Evolutionary conservation across 2,329 filamentous ascomycete genomes (phyloP), one percentile per base, ranked within the genome.

Genomic region (Myriosclerotinia duriaeana): DNA sequence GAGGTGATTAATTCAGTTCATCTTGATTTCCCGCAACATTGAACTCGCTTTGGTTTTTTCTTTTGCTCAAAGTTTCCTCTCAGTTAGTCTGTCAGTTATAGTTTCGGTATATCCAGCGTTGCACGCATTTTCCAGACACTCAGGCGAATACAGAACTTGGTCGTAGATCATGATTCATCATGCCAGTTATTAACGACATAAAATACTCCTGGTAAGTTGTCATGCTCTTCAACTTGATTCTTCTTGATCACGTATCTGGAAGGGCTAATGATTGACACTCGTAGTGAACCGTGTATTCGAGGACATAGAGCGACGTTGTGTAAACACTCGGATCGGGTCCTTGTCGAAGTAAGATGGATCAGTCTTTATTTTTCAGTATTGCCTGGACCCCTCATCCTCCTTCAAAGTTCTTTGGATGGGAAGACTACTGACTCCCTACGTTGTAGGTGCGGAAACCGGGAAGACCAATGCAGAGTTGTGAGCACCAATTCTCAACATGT

Each of bases 371-470:
- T 34, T 6, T 34, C 30, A 34, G 4, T 34, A 34, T 34, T 34
- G 30, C 30, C 6, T 34, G 30, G 30, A 34, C 4, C 5, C 30
- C 5, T 34, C 30, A 34, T 34, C 30, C 5, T 34, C 30, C 1
- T 34, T 34, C 30, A 34, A 34, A 6, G 30, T 34, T 6, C 6
- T 34, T 34, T 34, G 4, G 30, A 34, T 34, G 2, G 30, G 30
- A 1, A 34, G 26, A 34, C 6, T 34, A 34, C 6, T 34, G 30
- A 34, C 30, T 34, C 30, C 30, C 30, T 6, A 58, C 74, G 11
- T 58, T 74, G 34, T 69, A 71, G 64, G 74, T 75, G 6, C 72
- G 74, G 7, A 74, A 73, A 54, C 74, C 73, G 2, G 74, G 74
- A 11, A 63, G 73, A 36, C 73, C 74, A 4, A 71, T 74, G 15